Evolutionary conservation across 495 filamentous ascomycete species (phyloP).

Genomic region (Xylaria scruposa): DNA sequence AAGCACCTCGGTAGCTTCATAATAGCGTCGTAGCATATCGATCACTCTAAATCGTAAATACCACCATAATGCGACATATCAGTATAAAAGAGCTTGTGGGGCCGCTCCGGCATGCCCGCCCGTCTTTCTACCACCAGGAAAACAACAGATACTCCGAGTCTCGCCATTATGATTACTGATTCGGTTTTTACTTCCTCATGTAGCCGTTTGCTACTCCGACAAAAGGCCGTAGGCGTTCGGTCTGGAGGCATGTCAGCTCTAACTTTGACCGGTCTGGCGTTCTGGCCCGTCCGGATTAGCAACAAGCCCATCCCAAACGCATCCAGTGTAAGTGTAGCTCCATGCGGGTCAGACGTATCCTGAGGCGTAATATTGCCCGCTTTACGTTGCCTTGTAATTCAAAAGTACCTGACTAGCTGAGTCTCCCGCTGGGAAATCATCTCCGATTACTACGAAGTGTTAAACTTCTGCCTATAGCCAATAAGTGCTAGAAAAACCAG

Average conservation of each 20-base stretch:
- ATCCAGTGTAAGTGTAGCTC: not conserved
- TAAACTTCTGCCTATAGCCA: not conserved
- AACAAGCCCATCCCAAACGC: not conserved
- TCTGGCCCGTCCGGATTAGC: not conserved
- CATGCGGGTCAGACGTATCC: slow-evolving; percentile 11
- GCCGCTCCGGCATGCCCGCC: not conserved
- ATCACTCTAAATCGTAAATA: not conserved
- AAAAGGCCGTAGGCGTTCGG: not conserved
- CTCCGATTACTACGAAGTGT: not conserved
- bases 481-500: not conserved
- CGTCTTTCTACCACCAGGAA: too few relatives aligned
- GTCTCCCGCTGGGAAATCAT: not conserved
- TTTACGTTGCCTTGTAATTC: not conserved
- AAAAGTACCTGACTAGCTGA: not conserved
- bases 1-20: not conserved
- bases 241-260: slow-evolving; percentile 17
- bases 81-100: not conserved
- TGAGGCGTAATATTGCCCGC: not conserved
- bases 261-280: not conserved
- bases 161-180: not conserved
- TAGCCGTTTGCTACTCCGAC: not conserved
- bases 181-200: not conserved
- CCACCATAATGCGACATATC: not conserved
- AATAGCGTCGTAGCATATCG: not conserved
- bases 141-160: not conserved